Conservation (phyloP, 768 basidiomycete genomes). For the Mycena epipterygia region DNA sequence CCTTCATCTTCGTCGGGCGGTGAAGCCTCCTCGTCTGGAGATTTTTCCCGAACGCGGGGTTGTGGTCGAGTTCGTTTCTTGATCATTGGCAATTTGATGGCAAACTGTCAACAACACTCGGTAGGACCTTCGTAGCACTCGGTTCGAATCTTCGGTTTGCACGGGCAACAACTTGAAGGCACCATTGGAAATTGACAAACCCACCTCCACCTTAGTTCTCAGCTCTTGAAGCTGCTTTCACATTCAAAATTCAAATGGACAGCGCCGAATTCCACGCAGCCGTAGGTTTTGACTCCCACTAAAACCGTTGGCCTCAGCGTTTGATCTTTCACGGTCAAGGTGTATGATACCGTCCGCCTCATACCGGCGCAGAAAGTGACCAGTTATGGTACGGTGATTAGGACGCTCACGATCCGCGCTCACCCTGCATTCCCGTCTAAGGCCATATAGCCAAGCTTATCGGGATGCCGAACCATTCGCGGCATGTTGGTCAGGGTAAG, state of each 20-base stretch:
- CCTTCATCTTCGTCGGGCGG: constrained; percentile 59
- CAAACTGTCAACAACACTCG: too few relatives aligned
- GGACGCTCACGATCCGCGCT: background rate
- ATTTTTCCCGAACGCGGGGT: constrained; percentile 65
- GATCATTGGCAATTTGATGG: too few relatives aligned
- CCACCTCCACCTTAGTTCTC: too few relatives aligned
- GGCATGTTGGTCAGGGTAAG: constrained; percentile 88
- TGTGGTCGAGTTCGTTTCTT: constrained; percentile 82
- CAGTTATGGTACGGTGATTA: constrained; percentile 73
- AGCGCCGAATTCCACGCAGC: constrained; percentile 74
- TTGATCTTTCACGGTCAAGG: constrained; percentile 54
- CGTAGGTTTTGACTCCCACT: constrained; percentile 47
- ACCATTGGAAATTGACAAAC: too few relatives aligned
- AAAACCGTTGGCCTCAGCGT: background rate
- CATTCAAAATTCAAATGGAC: too few relatives aligned
- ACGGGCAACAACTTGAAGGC: too few relatives aligned
- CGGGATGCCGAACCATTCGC: constrained; percentile 83
- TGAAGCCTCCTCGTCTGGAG: constrained; percentile 55
- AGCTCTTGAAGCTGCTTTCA: too few relatives aligned
- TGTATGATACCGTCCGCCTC: constrained; percentile 78
- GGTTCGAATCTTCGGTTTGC: too few relatives aligned
- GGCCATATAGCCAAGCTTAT: constrained; percentile 86
- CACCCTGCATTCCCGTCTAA: constrained; percentile 48
- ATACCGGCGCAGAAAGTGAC: constrained; percentile 81
- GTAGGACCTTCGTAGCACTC: too few relatives aligned